Conservation (phyloP, 164 flowering plant species). For the Vitis riparia region DNA sequence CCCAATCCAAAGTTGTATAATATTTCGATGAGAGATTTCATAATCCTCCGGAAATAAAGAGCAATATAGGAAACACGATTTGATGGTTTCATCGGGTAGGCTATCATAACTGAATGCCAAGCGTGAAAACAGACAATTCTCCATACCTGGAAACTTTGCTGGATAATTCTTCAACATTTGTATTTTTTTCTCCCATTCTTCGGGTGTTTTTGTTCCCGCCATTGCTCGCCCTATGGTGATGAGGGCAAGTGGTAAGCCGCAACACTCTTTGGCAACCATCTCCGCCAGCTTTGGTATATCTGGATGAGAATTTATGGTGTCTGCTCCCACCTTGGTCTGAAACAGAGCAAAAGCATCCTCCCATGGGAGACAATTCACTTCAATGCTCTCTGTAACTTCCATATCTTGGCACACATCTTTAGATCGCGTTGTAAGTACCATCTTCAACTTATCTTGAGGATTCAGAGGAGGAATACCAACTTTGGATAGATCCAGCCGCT, state of each 20-base stretch:
- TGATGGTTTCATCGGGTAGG: background rate
- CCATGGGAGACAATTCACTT: constrained; percentile 3
- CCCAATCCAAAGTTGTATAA: constrained; percentile 17
- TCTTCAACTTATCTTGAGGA: background rate
- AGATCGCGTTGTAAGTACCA: constrained; percentile 9
- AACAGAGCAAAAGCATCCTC: constrained; percentile 17
- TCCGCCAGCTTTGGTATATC: constrained; percentile 4
- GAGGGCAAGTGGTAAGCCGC: constrained; percentile 20
- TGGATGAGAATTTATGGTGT: constrained; percentile 7
- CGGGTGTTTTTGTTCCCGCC: constrained; percentile 7
- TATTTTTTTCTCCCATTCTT: constrained; percentile 13
- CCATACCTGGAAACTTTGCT: constrained; percentile 7
- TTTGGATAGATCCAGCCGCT: background rate
- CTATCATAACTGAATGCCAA: constrained; percentile 19
- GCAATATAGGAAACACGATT: constrained; percentile 15
- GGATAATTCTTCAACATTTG: background rate
- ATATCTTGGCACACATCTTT: constrained; percentile 10
- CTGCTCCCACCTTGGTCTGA: constrained; percentile 12
- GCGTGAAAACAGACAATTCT: background rate
- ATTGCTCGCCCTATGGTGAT: constrained; percentile 9
- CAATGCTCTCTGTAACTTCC: constrained; percentile 10
- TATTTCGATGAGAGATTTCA: background rate
- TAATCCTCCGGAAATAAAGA: constrained; percentile 13
- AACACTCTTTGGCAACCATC: constrained; percentile 6
- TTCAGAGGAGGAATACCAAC: constrained; percentile 4